Conservation (phyloP, 306 rosid genomes). For the Castanea mollissima region DNA sequence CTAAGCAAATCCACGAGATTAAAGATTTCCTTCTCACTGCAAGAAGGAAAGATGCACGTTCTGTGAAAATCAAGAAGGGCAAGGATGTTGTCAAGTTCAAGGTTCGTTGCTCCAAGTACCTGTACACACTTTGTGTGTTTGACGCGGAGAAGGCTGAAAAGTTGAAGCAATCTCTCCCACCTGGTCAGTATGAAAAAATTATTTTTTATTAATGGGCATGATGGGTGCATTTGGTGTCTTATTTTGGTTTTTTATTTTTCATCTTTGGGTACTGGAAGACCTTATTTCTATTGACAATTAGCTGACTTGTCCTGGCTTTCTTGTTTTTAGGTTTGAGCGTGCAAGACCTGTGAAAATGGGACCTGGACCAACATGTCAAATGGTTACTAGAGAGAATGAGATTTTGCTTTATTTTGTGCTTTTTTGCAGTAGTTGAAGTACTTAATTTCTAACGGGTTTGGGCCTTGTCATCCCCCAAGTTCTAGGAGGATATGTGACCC, state of each 20-base stretch:
- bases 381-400: background rate
- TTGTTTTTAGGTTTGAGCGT: slow-evolving; percentile 70
- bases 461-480: background rate
- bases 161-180: slow-evolving; percentile 94
- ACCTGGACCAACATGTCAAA: background rate
- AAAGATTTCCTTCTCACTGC: slow-evolving; percentile 93
- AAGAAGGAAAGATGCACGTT: slow-evolving; percentile 84
- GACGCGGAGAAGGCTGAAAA: slow-evolving; percentile 81
- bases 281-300: too few relatives aligned
- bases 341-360: slow-evolving; percentile 61
- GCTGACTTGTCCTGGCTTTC: too few relatives aligned
- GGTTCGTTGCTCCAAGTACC: slow-evolving; percentile 88
- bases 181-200: slow-evolving; percentile 39
- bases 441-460: background rate
- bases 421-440: background rate
- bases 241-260: too few relatives aligned
- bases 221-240: too few relatives aligned
- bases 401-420: background rate
- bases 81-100: slow-evolving; percentile 84
- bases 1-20: slow-evolving; percentile 89
- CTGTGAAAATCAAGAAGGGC: slow-evolving; percentile 79
- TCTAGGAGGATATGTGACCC: background rate
- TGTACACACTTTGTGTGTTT: slow-evolving; percentile 84
- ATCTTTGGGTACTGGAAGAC: too few relatives aligned
- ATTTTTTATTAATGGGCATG: too few relatives aligned